phyloP scores from a whole-genome alignment of 495 filamentous ascomycete species.

The Viridothelium virens region DNA sequence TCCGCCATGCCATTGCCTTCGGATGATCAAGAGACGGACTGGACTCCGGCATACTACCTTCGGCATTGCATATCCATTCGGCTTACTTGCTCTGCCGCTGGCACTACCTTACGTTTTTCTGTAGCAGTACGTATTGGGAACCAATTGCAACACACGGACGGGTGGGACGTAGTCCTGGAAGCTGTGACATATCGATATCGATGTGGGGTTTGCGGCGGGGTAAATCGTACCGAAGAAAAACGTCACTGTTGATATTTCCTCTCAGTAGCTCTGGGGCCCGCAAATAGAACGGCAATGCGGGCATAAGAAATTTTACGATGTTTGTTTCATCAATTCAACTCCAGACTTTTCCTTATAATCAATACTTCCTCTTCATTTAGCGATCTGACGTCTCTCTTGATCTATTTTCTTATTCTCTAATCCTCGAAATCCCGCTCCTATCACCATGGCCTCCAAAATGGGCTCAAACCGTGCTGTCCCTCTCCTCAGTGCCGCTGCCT shows the following conservation, averaged over 20 bases:
- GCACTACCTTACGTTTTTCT: too few species aligned
- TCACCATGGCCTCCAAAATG: conserved; percentile 14
- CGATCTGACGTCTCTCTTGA: too few species aligned
- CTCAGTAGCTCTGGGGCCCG: too few species aligned
- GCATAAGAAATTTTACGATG: too few species aligned
- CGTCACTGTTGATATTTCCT: not conserved
- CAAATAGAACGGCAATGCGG: too few species aligned
- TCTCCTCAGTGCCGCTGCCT: conserved; percentile 60
- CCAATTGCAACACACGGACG: not conserved
- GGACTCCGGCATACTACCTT: not conserved
- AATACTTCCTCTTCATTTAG: too few species aligned
- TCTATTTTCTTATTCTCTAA: not conserved
- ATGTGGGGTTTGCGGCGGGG: conserved; percentile 5
- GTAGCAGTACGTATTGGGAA: not conserved
- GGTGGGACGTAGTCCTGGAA: not conserved
- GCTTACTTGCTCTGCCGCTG: not conserved
- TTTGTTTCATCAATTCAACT: too few species aligned
- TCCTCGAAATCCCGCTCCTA: not conserved
- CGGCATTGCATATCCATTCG: not conserved
- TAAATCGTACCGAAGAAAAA: conserved; percentile 6
- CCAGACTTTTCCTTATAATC: too few species aligned
- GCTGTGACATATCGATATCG: not conserved
- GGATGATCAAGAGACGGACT: not conserved
- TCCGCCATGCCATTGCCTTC: not conserved
- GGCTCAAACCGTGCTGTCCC: conserved; percentile 53